phyloP scores from a whole-genome alignment of 2,329 filamentous ascomycete genomes.

The Colletotrichum magnum region DNA sequence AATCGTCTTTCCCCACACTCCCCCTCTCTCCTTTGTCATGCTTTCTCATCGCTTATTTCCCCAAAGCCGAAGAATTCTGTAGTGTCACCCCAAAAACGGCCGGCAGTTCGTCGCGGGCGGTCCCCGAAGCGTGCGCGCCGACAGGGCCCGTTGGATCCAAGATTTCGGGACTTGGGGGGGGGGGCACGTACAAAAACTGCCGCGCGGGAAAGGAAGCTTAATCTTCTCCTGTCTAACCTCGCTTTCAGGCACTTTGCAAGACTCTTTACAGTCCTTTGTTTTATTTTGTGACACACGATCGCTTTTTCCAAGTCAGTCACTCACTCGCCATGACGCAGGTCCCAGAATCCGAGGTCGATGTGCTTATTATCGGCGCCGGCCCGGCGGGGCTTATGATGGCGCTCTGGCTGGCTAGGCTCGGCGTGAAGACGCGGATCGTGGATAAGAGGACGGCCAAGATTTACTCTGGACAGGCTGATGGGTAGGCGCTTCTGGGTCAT shows the following conservation, averaged over 20 bases:
- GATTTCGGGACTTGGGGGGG: not conserved
- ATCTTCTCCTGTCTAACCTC: not conserved
- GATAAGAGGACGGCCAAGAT: conserved; percentile 59
- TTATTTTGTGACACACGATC: not conserved
- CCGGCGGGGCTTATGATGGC: conserved; percentile 60
- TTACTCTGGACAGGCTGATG: conserved; percentile 61
- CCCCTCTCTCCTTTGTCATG: conserved; percentile 32
- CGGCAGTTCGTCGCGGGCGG: conserved; percentile 24
- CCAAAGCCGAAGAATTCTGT: conserved; percentile 5
- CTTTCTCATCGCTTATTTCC: conserved; percentile 40
- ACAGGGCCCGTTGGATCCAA: not conserved
- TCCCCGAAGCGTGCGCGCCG: not conserved
- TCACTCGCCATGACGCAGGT: conserved; percentile 17
- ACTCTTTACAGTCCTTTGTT: not conserved
- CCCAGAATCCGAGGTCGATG: conserved; percentile 34
- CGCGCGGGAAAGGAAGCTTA: not conserved
- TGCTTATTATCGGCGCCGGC: conserved; percentile 39
- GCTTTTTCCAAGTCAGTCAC: not conserved
- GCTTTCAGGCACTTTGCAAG: no score
- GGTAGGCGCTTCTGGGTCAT: conserved; percentile 64
- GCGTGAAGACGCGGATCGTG: conserved; percentile 58
- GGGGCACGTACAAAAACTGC: not conserved
- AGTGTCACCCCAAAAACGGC: not conserved
- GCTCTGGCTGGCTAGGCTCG: conserved; percentile 57
- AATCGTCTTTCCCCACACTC: conserved; percentile 4